Percentiles rank a stretch among this genome's conserved stretches.
Evolutionary conservation across 139 green algal species (phyloP).

Genomic region (Micromonas commoda): DNA sequence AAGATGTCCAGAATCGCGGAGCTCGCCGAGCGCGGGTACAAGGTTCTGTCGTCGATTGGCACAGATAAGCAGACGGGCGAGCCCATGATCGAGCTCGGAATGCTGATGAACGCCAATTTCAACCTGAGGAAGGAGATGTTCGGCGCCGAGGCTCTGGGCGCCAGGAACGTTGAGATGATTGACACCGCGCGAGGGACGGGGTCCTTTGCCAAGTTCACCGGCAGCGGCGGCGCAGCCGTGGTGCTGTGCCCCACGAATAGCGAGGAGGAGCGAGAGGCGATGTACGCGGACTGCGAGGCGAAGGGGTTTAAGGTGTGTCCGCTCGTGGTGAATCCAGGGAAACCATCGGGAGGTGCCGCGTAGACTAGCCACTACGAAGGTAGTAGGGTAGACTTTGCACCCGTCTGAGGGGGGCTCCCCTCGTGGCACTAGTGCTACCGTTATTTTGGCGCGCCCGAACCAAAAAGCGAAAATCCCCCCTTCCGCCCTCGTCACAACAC

Average conservation of each 20-base stretch:
- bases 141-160: conserved; percentile 60
- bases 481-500: too few species aligned
- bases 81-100: neutral
- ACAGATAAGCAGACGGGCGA: neutral
- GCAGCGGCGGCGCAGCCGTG: conserved; percentile 71
- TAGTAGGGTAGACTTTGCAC: too few species aligned
- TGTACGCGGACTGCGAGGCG: neutral
- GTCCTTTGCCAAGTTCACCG: conserved; percentile 76
- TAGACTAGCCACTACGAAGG: too few species aligned
- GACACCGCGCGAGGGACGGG: conserved; percentile 52
- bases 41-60: conserved; percentile 37
- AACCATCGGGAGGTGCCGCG: too few species aligned
- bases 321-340: too few species aligned
- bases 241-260: conserved; percentile 24
- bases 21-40: conserved; percentile 49
- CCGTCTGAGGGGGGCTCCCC: too few species aligned
- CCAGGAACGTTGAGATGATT: conserved; percentile 69
- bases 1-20: conserved; percentile 57
- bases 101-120: conserved; percentile 30
- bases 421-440: too few species aligned
- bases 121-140: conserved; percentile 44
- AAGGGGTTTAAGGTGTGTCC: too few species aligned
- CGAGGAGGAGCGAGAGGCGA: neutral
- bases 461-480: too few species aligned
- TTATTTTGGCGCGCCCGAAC: too few species aligned